A percentile compares a stretch with the other conserved stretches of the same genome.
These are phyloP conservation scores for Hypholoma fasciculare DNA, from an alignment of 768 basidiomycete species.

Conservation along the genomic window DNA sequence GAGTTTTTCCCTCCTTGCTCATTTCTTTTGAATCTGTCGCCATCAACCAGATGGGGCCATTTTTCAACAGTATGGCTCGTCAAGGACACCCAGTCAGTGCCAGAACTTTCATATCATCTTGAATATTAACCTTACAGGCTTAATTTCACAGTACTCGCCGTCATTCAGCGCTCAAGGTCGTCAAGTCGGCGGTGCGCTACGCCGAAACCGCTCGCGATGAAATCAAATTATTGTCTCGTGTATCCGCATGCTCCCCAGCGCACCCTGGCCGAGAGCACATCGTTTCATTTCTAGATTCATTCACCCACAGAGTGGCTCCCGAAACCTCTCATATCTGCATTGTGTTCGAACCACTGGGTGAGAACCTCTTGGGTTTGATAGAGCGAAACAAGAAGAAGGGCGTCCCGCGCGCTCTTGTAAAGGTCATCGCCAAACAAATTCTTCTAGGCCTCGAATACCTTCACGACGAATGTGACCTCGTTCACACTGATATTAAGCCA, in stretches of 20 bases:
- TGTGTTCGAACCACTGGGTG: constrained; percentile 85
- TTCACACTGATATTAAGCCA: constrained; percentile 93
- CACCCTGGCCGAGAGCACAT: constrained; percentile 82
- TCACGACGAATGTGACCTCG: constrained; percentile 89
- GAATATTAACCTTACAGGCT: constrained; percentile 10
- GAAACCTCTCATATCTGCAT: constrained; percentile 85
- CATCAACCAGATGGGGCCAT: constrained; percentile 77
- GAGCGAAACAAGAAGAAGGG: constrained; percentile 83
- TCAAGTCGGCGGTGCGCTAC: constrained; percentile 93
- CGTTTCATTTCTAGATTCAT: constrained; percentile 90
- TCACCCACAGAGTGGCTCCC: constrained; percentile 65
- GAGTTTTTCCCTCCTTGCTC: constrained; percentile 13
- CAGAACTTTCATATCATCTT: constrained; percentile 4
- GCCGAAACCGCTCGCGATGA: constrained; percentile 97
- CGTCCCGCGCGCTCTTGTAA: constrained; percentile 79
- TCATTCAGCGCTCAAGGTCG: constrained; percentile 92
- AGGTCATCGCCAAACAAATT: constrained; percentile 83
- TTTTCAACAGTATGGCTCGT: constrained; percentile 96
- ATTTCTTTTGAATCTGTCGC: constrained; percentile 25
- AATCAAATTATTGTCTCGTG: constrained; percentile 85
- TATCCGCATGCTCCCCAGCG: constrained; percentile 65
- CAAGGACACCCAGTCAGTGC: constrained; percentile 69
- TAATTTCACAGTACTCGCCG: constrained; percentile 50
- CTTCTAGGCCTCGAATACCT: constrained; percentile 89
- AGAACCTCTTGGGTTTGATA: constrained; percentile 72